Evolutionary conservation across 306 rosid species (phyloP).

Genomic region (Prunus persica): Prunus_persica_NCBIv2 NC_034012.1:2642501-2643000

Average conservation of each 20-base stretch:
- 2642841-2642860: constrained; percentile 73
- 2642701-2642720: background rate
- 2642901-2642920: constrained; percentile 5
- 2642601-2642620: background rate
- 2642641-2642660: background rate
- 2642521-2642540: background rate
- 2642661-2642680: background rate
- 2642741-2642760: constrained; percentile 34
- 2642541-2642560: background rate
- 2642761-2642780: constrained; percentile 75
- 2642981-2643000: constrained; percentile 48
- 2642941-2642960: constrained; percentile 48
- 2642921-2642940: constrained; percentile 6
- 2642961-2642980: constrained; percentile 72
- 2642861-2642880: constrained; percentile 78
- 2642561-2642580: background rate
- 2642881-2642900: constrained; percentile 41
- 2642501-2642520: background rate
- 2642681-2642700: background rate
- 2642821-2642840: constrained; percentile 89
- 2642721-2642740: background rate
- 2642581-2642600: background rate
- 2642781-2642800: constrained; percentile 80
- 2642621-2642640: background rate
- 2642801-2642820: constrained; percentile 82